A percentile compares a stretch with the other conserved stretches of the same genome.
Evolutionary conservation across 345 rosid genomes (phyloP).

Genomic region (Lepidium didymum): DNA sequence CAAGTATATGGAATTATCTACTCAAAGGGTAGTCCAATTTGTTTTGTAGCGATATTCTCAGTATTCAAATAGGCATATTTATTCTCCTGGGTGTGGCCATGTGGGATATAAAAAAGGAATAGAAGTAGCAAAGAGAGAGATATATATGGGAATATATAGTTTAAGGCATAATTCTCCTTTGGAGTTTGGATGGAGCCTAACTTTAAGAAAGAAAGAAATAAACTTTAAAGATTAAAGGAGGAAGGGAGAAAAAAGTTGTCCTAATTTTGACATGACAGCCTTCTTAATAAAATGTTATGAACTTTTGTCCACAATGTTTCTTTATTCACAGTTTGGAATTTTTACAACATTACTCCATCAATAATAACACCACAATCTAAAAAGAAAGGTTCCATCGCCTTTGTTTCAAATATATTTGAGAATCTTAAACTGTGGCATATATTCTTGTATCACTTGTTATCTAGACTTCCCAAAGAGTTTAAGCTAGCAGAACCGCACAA

Average conservation of each 20-base stretch:
- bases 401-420: constrained; percentile 16
- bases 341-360: not conserved
- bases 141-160: constrained; percentile 14
- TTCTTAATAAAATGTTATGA: constrained; percentile 25
- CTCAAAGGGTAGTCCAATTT: constrained; percentile 16
- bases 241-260: constrained; percentile 29
- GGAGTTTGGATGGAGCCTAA: constrained; percentile 21
- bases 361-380: constrained; percentile 2
- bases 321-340: not conserved
- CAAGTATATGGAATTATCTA: constrained; percentile 12
- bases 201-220: constrained; percentile 29
- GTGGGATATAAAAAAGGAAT: constrained; percentile 18
- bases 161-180: constrained; percentile 26
- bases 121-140: constrained; percentile 14
- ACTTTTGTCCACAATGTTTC: constrained; percentile 19
- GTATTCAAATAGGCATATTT: constrained; percentile 27
- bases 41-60: constrained; percentile 3
- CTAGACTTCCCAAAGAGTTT: not conserved
- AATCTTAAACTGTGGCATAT: constrained; percentile 13
- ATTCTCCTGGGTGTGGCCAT: constrained; percentile 25
- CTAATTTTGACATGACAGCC: constrained; percentile 33
- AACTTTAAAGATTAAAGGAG: constrained; percentile 26
- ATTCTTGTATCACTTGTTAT: constrained; percentile 17
- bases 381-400: constrained; percentile 12
- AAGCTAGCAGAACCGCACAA: constrained; percentile 6